A percentile compares a stretch with the other conserved stretches of the same genome.
Conservation (phyloP, 257 asterid species). For the Sherardia arvensis region DNA sequence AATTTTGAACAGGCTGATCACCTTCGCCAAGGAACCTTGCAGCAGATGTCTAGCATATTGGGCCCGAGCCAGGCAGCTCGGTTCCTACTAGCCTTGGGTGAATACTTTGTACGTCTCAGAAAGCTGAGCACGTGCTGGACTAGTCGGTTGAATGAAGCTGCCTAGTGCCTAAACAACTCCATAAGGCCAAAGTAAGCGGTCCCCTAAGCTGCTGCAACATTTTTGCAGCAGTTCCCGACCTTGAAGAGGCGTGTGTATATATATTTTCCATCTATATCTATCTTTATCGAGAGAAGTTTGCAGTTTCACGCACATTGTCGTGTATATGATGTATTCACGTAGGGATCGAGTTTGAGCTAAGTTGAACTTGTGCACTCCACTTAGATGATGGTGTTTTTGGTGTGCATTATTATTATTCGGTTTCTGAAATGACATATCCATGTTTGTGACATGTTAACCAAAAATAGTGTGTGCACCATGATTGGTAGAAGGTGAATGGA, state of each 20-base stretch:
- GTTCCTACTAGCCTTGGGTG: slow-evolving; percentile 29
- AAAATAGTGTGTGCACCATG: slow-evolving; percentile 5
- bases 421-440: slow-evolving; percentile 1
- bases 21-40: slow-evolving; percentile 34
- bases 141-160: slow-evolving; percentile 20
- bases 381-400: background rate
- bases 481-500: background rate
- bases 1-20: slow-evolving; percentile 26
- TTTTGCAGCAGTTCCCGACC: slow-evolving; percentile 36
- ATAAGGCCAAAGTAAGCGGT: slow-evolving; percentile 11
- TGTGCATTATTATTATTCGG: background rate
- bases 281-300: slow-evolving; percentile 35
- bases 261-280: slow-evolving; percentile 3
- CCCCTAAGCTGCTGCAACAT: slow-evolving; percentile 26
- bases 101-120: slow-evolving; percentile 34
- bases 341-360: background rate
- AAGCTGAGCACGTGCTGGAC: slow-evolving; percentile 30
- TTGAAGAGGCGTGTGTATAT: slow-evolving; percentile 24
- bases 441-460: background rate
- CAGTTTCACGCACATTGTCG: slow-evolving; percentile 9
- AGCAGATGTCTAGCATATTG: slow-evolving; percentile 29
- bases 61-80: slow-evolving; percentile 29
- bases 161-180: slow-evolving; percentile 16
- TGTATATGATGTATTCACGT: slow-evolving; percentile 13
- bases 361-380: background rate